Conservation (phyloP, 257 asterid species). For the Solanum ossicruentum region DNA sequence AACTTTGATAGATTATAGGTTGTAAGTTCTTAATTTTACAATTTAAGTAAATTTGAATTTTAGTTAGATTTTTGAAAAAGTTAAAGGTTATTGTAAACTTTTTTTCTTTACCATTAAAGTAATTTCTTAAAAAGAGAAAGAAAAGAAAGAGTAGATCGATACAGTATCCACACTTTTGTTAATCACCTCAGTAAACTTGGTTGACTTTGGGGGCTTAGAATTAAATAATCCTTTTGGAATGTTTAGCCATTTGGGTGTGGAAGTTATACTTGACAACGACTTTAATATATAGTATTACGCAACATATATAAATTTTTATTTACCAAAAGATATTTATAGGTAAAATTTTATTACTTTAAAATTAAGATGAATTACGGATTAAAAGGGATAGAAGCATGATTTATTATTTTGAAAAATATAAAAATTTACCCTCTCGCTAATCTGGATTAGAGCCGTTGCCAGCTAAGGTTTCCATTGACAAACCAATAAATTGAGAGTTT, state of each 20-base stretch:
- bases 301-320: not conserved
- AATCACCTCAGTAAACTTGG: not conserved
- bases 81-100: not conserved
- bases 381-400: too few species aligned
- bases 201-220: not conserved
- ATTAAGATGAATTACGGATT: not conserved
- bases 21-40: not conserved
- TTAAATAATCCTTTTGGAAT: not conserved
- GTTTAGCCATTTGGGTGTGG: not conserved
- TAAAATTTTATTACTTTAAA: not conserved
- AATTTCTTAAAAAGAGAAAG: not conserved
- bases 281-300: not conserved
- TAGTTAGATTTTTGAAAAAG: not conserved
- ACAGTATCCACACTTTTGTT: not conserved
- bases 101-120: not conserved
- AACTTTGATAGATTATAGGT: not conserved
- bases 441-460: not conserved
- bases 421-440: not conserved
- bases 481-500: not conserved
- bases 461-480: not conserved
- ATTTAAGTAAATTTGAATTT: not conserved
- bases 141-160: not conserved
- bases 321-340: not conserved
- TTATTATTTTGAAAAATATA: too few species aligned
- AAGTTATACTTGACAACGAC: not conserved